These are phyloP conservation scores for Yarrowia deformans DNA, from an alignment of 805 yeast species.

Conservation along the genomic window DNA sequence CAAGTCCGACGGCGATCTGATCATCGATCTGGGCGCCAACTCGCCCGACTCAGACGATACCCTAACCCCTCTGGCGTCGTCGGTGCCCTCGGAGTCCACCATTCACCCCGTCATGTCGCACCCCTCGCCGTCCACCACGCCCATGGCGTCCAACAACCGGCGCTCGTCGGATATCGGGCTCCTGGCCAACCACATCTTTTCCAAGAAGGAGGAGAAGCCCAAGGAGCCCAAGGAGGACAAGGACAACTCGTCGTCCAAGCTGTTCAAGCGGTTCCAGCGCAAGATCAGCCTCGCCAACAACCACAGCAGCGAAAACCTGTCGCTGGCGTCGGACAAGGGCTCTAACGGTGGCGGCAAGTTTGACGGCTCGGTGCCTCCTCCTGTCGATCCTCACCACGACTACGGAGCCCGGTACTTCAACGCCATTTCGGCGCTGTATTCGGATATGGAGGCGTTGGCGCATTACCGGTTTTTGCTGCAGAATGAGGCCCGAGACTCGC, in stretches of 20 bases:
- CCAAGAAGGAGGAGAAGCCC: conserved; percentile 30
- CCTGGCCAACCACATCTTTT: conserved; percentile 24
- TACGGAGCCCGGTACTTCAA: conserved; percentile 34
- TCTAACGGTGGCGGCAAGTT: not conserved
- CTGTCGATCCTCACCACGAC: conserved; percentile 21
- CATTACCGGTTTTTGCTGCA: conserved; percentile 33
- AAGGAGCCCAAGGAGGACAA: conserved; percentile 29
- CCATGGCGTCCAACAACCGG: conserved; percentile 22
- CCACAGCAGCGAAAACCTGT: conserved; percentile 7
- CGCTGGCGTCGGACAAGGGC: not conserved
- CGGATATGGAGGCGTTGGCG: conserved; percentile 36
- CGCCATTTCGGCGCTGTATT: conserved; percentile 33
- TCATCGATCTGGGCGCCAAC: conserved; percentile 20
- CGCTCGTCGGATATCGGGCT: conserved; percentile 25
- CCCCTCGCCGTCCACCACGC: not conserved
- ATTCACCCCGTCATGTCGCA: conserved; percentile 28
- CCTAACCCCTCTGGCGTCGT: conserved; percentile 19
- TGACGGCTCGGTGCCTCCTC: not conserved
- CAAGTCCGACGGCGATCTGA: conserved; percentile 17
- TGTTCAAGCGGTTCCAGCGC: conserved; percentile 39
- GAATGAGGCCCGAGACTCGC: conserved; percentile 27
- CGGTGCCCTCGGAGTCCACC: not conserved
- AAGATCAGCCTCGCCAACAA: conserved; percentile 19
- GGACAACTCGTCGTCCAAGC: conserved; percentile 31
- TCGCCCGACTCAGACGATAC: conserved; percentile 26